Evolutionary conservation across 2,329 filamentous ascomycete genomes (phyloP), one percentile per base, ranked within the genome.

Genomic region (Whalleya microplaca): DNA sequence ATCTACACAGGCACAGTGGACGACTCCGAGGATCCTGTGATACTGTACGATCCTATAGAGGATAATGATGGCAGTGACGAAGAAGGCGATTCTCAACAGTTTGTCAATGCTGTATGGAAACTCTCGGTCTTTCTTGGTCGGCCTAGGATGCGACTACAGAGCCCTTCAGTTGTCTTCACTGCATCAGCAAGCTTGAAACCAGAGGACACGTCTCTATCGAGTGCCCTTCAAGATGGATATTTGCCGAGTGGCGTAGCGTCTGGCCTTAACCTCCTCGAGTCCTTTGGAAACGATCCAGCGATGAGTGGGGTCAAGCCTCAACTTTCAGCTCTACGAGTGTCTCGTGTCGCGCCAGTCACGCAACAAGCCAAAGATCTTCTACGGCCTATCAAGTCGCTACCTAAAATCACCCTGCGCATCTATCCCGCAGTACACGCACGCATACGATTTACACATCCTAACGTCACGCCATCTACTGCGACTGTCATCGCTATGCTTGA

Each of bases 241-340:
- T 79, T 94, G 29, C 83, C 84, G 37, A 91, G 87, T 67, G 84
- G 86, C 55, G 74, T 87, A 21, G 86, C 90, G 0, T 82, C 87
- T 6, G 87, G 89, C 1, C 78, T 91, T 60, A 95, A 94, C 70
- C 78, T 94, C n/a, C 82, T 95, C 14, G 87, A 90, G 68, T 83
- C 90, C 2, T 90, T 94, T 58, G 80, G 82, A 50, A 79, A 78
- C 59, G 90, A 92, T 67, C 83, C 86, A 20, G 81, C 80, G 21
- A 76, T 92, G 18, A 77, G 76, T 16, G 84, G 86, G 37, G 75
- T 85, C 21, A 80, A 81, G 63, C 88, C 90, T 45, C 83, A 84
- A 27, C 78, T 95, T 2, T 92, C 90, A 9, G 89, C 90, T 4
- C 78, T 89, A 58, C 81, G 90, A 46, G 89, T 94, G 32, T 91